These are phyloP conservation scores for Ganoderma multipileum DNA, from an alignment of 1,284 basidiomycete genomes.

Conservation along the genomic window DNA sequence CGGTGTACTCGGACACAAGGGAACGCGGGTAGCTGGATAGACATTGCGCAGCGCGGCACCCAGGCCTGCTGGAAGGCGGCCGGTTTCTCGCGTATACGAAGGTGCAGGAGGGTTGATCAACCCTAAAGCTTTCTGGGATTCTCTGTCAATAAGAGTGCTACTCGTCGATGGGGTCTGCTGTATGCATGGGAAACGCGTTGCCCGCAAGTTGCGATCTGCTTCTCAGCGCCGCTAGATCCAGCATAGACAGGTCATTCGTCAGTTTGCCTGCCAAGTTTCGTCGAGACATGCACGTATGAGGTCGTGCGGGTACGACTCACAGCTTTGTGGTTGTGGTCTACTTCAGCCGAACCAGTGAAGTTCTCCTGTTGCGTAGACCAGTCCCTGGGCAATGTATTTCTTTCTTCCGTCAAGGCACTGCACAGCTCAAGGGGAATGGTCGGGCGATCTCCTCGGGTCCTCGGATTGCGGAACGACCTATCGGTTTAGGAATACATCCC, in stretches of 20 bases:
- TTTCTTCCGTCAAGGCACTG: neutral
- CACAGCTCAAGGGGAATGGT: no score
- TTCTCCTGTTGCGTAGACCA: neutral
- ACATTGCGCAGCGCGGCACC: neutral
- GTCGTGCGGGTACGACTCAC: neutral
- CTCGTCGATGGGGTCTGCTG: neutral
- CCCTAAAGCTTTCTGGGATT: neutral
- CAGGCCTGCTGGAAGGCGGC: neutral
- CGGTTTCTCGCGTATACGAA: neutral
- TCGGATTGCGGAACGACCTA: neutral
- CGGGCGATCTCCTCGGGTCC: neutral
- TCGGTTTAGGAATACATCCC: neutral
- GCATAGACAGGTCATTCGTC: neutral
- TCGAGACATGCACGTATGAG: neutral
- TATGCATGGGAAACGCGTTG: neutral
- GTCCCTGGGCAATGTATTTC: neutral
- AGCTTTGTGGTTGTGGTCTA: neutral
- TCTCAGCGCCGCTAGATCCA: neutral
- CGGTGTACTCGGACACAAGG: constrained; percentile 6
- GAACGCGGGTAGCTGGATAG: neutral
- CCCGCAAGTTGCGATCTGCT: neutral
- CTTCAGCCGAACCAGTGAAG: neutral
- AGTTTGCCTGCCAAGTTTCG: neutral
- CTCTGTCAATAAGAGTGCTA: neutral
- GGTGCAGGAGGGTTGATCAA: no score